A percentile compares a stretch with the other conserved stretches of the same genome.
Evolutionary conservation across 768 basidiomycete species (phyloP).

Genomic region (Termitomyces sp.): DNA sequence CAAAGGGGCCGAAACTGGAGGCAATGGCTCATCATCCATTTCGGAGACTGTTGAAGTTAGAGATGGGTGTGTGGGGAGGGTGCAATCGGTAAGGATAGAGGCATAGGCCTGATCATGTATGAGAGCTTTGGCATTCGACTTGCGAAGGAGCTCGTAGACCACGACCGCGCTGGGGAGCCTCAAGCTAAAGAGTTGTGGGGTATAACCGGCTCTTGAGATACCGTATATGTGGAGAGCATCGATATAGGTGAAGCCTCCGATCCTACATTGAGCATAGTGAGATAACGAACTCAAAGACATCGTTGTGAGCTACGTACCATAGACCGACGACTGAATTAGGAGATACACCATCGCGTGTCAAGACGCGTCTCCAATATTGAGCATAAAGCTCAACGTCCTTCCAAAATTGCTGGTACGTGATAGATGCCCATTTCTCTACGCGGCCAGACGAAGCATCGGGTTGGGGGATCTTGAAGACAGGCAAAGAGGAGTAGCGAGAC

Average conservation of each 20-base stretch:
- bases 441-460: constrained; percentile 24
- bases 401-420: constrained; percentile 41
- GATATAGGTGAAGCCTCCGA: constrained; percentile 57
- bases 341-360: constrained; percentile 37
- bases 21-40: constrained; percentile 30
- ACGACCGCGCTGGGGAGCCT: constrained; percentile 57
- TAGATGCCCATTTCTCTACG: constrained; percentile 20
- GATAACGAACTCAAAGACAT: not conserved
- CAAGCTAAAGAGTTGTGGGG: constrained; percentile 64
- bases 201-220: constrained; percentile 60
- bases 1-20: constrained; percentile 28
- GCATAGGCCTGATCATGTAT: constrained; percentile 50
- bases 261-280: constrained; percentile 35
- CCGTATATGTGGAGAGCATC: constrained; percentile 65
- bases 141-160: constrained; percentile 55
- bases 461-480: constrained; percentile 52
- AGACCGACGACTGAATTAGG: constrained; percentile 56
- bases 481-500: constrained; percentile 35
- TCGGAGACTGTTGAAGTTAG: constrained; percentile 24
- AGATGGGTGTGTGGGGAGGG: constrained; percentile 38
- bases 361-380: constrained; percentile 45
- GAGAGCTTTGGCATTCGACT: constrained; percentile 52
- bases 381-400: constrained; percentile 54
- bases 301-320: constrained; percentile 40
- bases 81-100: constrained; percentile 30